phyloP scores from a whole-genome alignment of 139 green algal species.

The Chlamydomonas asymmetrica region DNA sequence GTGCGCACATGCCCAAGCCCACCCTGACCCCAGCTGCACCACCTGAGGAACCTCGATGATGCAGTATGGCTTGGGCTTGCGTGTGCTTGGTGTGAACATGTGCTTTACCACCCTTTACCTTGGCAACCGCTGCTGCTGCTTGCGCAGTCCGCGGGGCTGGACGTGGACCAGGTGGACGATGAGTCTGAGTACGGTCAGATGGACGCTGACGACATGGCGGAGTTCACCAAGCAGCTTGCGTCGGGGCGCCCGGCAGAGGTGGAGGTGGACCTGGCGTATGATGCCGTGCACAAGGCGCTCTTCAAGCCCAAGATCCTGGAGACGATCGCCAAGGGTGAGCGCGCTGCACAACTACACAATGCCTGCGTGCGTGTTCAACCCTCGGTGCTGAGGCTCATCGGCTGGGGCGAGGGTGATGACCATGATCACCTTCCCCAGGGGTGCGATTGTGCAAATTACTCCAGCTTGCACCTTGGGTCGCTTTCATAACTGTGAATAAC shows the following conservation, averaged over 20 bases:
- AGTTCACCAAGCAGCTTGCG: background rate
- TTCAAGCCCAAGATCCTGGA: conserved; percentile 40
- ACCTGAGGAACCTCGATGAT: background rate
- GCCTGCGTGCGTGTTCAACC: no score
- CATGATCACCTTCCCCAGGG: no score
- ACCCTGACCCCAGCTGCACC: no score
- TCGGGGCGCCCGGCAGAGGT: conserved; percentile 1
- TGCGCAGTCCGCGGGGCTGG: background rate
- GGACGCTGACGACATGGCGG: background rate
- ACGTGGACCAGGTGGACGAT: background rate
- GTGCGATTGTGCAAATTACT: background rate
- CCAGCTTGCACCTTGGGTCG: background rate
- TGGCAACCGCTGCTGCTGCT: no score
- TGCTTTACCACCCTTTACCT: background rate
- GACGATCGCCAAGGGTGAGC: conserved; percentile 13
- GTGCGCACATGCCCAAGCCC: no score
- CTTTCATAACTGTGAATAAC: background rate
- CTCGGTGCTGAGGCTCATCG: no score
- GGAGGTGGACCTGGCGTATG: background rate
- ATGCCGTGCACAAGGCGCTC: background rate
- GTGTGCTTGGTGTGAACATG: background rate
- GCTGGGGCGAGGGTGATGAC: no score
- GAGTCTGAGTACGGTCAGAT: background rate
- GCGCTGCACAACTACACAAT: background rate
- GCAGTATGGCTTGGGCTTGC: background rate